phyloP scores from a whole-genome alignment of 2,329 filamentous ascomycete species.

The Aspergillus floridensis region DNA sequence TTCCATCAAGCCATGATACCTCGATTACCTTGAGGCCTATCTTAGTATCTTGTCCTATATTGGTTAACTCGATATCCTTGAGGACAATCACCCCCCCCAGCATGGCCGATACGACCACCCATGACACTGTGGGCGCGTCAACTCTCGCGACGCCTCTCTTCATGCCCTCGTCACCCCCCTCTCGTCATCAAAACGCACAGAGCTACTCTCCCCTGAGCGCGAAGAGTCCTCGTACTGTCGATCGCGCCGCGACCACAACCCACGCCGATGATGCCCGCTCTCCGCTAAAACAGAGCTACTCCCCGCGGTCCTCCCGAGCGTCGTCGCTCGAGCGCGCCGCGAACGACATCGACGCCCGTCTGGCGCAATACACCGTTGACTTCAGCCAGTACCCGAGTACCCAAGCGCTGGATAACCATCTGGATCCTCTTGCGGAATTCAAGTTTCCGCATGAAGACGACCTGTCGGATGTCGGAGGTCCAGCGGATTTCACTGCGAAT shows the following conservation, averaged over 20 bases:
- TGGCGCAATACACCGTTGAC: constrained; percentile 42
- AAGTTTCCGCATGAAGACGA: constrained; percentile 28
- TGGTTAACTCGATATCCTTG: neutral
- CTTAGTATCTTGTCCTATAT: neutral
- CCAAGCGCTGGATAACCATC: constrained; percentile 25
- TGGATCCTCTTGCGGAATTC: constrained; percentile 25
- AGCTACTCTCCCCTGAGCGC: constrained; percentile 22
- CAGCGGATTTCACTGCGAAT: constrained; percentile 44
- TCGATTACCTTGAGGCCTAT: neutral
- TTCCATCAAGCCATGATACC: neutral
- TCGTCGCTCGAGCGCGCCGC: constrained; percentile 27
- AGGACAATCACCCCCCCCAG: constrained; percentile 9
- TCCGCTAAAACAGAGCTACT: constrained; percentile 7
- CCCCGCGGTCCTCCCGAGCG: constrained; percentile 17
- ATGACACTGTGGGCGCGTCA: constrained; percentile 44
- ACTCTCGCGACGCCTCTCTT: constrained; percentile 38
- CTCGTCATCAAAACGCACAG: constrained; percentile 16
- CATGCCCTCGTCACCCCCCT: constrained; percentile 38
- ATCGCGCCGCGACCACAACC: neutral
- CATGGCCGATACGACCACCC: constrained; percentile 41
- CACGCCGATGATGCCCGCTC: constrained; percentile 13
- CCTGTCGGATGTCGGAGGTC: constrained; percentile 40
- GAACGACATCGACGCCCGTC: constrained; percentile 38
- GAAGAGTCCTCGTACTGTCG: constrained; percentile 21
- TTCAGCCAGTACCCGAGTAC: constrained; percentile 37